Conservation (phyloP, 225 moss, liverwort and hornwort species). For the Neckera pumila region DNA sequence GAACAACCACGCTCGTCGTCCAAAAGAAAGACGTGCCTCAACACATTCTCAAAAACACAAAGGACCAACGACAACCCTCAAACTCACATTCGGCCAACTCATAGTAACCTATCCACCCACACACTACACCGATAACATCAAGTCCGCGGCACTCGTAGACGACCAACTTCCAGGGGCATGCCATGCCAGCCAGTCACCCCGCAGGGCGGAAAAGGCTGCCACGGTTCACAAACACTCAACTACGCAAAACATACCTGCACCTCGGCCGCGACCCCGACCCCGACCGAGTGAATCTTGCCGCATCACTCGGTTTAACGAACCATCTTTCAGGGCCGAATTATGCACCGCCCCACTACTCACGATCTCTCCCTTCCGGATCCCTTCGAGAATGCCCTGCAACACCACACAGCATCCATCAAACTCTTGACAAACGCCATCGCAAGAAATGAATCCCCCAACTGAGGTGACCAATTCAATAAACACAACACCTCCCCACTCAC, state of each 20-base stretch:
- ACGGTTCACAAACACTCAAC: not conserved
- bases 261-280: constrained; percentile 81
- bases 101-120: not conserved
- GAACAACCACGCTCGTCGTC: not conserved
- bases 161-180: not conserved
- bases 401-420: not conserved
- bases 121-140: not conserved
- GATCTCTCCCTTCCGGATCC: constrained; percentile 89
- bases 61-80: not conserved
- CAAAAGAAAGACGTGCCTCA: not conserved
- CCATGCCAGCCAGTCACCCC: not conserved
- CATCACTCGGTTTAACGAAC: constrained; percentile 41
- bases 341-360: constrained; percentile 96
- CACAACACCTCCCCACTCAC: not conserved
- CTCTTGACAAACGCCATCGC: not conserved
- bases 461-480: not conserved
- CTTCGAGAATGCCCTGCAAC: constrained; percentile 72
- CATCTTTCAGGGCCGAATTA: constrained; percentile 51
- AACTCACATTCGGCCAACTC: not conserved
- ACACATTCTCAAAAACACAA: not conserved
- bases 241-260: constrained; percentile 31
- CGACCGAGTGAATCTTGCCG: constrained; percentile 56
- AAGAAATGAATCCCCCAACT: not conserved
- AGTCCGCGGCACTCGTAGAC: not conserved
- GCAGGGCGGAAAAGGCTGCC: not conserved